A percentile compares a stretch with the other conserved stretches of the same genome.
Conservation (phyloP, 805 yeast genomes). For the Candida nitratophila region DNA sequence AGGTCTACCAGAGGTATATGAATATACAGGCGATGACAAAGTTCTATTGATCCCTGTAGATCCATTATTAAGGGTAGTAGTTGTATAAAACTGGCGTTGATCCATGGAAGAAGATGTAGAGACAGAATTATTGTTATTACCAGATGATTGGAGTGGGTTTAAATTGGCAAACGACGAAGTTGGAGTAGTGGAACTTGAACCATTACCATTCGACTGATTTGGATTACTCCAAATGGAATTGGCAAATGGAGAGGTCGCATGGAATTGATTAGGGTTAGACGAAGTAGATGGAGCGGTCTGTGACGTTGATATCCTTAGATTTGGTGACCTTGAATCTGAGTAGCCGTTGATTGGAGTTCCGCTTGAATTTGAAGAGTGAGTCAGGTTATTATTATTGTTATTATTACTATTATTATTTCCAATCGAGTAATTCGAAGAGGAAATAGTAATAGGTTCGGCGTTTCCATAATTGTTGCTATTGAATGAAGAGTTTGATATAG, state of each 20-base stretch:
- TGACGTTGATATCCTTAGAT: not conserved
- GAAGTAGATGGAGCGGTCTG: not conserved
- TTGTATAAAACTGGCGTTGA: not conserved
- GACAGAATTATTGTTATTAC: too few relatives aligned
- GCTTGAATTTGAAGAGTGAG: too few relatives aligned
- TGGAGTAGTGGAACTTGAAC: not conserved
- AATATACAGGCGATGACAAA: not conserved
- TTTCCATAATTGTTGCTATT: not conserved
- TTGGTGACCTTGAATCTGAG: not conserved
- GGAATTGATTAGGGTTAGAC: not conserved
- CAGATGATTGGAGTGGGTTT: too few relatives aligned
- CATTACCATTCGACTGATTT: not conserved
- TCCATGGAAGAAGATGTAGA: not conserved
- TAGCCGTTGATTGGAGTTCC: not conserved
- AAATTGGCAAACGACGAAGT: not conserved
- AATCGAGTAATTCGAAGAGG: not conserved
- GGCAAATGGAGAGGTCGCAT: slow-evolving; percentile 4
- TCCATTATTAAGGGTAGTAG: not conserved
- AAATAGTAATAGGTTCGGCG: not conserved
- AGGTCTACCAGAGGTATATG: not conserved
- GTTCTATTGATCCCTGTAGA: not conserved
- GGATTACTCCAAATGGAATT: slow-evolving; percentile 4
- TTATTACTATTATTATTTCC: too few relatives aligned
- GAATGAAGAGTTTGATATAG: not conserved
- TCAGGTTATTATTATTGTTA: too few relatives aligned